phyloP scores from a whole-genome alignment of 2,329 filamentous ascomycete genomes.

The Claviceps sp. region DNA sequence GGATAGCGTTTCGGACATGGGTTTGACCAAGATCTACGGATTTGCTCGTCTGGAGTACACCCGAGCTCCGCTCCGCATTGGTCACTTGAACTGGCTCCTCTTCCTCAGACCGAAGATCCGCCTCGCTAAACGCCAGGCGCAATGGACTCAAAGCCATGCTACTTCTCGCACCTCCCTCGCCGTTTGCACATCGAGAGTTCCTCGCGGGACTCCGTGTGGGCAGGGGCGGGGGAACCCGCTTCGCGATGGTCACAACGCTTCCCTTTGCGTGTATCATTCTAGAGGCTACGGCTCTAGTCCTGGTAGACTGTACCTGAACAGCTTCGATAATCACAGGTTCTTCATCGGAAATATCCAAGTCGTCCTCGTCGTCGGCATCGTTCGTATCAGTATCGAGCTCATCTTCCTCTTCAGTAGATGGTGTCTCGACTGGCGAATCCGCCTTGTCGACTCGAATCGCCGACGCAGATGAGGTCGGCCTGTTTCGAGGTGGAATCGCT shows the following conservation, averaged over 20 bases:
- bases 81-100: constrained; percentile 7
- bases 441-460: constrained; percentile 11
- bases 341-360: constrained; percentile 36
- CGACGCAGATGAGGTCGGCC: neutral
- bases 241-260: constrained; percentile 73
- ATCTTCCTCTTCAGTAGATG: constrained; percentile 7
- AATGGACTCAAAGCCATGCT: constrained; percentile 35
- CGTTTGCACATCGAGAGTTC: constrained; percentile 35
- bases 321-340: constrained; percentile 59
- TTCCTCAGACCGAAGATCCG: constrained; percentile 15
- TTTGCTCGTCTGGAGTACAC: neutral
- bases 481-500: constrained; percentile 7
- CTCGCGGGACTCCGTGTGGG: constrained; percentile 64
- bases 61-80: neutral
- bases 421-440: constrained; percentile 14
- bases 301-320: constrained; percentile 40
- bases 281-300: constrained; percentile 44
- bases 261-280: constrained; percentile 60
- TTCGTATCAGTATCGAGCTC: constrained; percentile 13
- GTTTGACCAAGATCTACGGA: neutral
- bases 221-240: constrained; percentile 63
- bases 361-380: constrained; percentile 28
- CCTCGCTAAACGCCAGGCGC: constrained; percentile 31
- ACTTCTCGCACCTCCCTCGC: constrained; percentile 49
- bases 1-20: neutral